Evolutionary conservation across 371 early-diverging fungal genomes (phyloP), one percentile per base, ranked within the genome.

Genomic region (Fennellomyces sp.): DNA sequence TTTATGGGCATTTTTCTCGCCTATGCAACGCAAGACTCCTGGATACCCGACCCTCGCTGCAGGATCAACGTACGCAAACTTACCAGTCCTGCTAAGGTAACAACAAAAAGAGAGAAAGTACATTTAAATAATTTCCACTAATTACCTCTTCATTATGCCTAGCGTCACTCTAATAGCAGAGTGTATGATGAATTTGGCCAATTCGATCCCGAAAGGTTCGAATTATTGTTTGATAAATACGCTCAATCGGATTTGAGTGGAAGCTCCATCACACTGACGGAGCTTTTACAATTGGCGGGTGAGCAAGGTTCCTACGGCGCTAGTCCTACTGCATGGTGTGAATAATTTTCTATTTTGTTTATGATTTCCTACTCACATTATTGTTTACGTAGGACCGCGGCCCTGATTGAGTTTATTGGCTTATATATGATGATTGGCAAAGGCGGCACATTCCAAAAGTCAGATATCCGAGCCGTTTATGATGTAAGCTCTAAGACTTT

Each of bases 361-460:
- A n/a, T n/a, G n/a, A n/a, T n/a, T n/a, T n/a, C n/a, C n/a, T n/a
- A n/a, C n/a, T n/a, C n/a, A n/a, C n/a, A n/a, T n/a, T n/a, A 27
- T 17, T 28, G 15, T 29, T 35, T 42, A 38, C 3, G 2, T 55
- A 76, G 76, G 72, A 36, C 60, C 17, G 47, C 33, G 3, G 48
- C 63, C 13, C 30, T 69, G 27, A 23, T 69, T n/a, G 69, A 73
- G 33, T 66, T 71, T 57, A 35, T 60, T 36, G 61, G 68, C 10
- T 54, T 65, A 8, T 77, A 77, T 41, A 63, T 77, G n/a, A 64
- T 77, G 52, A 65, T 70, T 10, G 78, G 78, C 5, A 64, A 74
- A 29, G 45, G 49, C 15, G 78, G 75, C 2, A 28, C 45, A 45
- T 29, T 77, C 7, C 38, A 58, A n/a, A 64, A 63, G 28, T 61